Conservation (phyloP, 2,329 filamentous ascomycete genomes). For the Fusarium guadeloupense region DNA sequence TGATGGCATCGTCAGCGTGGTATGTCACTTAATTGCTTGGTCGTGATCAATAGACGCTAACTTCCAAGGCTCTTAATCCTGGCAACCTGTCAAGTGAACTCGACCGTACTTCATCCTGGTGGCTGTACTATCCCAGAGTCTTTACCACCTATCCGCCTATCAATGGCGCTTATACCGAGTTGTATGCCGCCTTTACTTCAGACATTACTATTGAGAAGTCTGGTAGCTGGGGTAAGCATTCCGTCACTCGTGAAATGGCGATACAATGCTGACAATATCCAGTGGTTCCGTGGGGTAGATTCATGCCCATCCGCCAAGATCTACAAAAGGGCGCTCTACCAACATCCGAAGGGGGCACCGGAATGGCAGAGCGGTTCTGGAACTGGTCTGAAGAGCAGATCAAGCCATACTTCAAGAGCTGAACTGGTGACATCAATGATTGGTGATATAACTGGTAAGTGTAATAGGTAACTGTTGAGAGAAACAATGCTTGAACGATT, state of each 20-base stretch:
- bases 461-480: background rate
- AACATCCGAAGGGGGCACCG: conserved; percentile 51
- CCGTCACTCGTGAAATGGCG: background rate
- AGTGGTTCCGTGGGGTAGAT: conserved; percentile 50
- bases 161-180: conserved; percentile 59
- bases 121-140: conserved; percentile 30
- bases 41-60: background rate
- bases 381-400: conserved; percentile 54
- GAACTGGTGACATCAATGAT: background rate
- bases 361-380: conserved; percentile 51
- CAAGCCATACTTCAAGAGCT: conserved; percentile 30
- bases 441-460: background rate
- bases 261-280: conserved; percentile 2
- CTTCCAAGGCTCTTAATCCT: conserved; percentile 35
- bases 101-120: conserved; percentile 39
- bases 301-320: conserved; percentile 47
- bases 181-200: conserved; percentile 56
- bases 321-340: conserved; percentile 46
- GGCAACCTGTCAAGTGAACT: conserved; percentile 39
- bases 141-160: conserved; percentile 38
- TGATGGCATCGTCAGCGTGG: conserved; percentile 43
- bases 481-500: background rate
- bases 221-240: conserved; percentile 44
- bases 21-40: background rate
- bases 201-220: conserved; percentile 53